Evolutionary conservation across 768 basidiomycete genomes (phyloP).

Genomic region (Rossbeevera mucosa): DNA sequence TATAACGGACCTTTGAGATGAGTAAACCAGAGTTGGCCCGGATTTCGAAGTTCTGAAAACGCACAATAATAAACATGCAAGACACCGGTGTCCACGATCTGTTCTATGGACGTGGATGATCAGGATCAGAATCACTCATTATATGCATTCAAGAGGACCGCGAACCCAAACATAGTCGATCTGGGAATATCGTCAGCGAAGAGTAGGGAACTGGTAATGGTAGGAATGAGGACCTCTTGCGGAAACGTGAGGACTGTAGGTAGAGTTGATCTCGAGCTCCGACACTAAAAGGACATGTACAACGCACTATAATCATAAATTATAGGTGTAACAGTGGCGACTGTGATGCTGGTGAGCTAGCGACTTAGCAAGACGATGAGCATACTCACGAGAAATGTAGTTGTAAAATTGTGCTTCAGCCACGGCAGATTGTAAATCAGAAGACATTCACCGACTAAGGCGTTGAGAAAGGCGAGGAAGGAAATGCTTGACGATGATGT

Average conservation of each 20-base stretch:
- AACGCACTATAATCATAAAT: conserved; percentile 20
- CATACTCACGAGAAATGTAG: conserved; percentile 9
- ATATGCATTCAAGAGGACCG: neutral
- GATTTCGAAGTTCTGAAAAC: neutral
- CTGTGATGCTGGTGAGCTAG: conserved; percentile 11
- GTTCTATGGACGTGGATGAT: conserved; percentile 7
- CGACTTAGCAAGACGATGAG: neutral
- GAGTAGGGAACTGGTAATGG: neutral
- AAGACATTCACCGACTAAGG: neutral
- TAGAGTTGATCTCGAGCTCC: neutral
- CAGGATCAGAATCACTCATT: conserved; percentile 1
- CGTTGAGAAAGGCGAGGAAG: neutral
- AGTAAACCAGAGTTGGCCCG: neutral
- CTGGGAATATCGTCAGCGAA: conserved; percentile 9
- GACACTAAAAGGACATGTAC: neutral
- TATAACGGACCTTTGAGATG: conserved; percentile 16
- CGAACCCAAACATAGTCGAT: conserved; percentile 21
- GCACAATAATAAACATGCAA: conserved; percentile 12
- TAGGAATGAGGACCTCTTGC: conserved; percentile 12
- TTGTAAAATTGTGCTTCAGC: conserved; percentile 6
- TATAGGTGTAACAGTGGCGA: conserved; percentile 6
- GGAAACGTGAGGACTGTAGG: conserved; percentile 14
- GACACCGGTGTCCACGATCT: conserved; percentile 15
- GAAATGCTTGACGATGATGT: neutral
- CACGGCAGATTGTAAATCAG: conserved; percentile 4